Base-by-base conservation (phyloP, 192 early-diverging fungal genomes). In the Coemansia sp. region DNA sequence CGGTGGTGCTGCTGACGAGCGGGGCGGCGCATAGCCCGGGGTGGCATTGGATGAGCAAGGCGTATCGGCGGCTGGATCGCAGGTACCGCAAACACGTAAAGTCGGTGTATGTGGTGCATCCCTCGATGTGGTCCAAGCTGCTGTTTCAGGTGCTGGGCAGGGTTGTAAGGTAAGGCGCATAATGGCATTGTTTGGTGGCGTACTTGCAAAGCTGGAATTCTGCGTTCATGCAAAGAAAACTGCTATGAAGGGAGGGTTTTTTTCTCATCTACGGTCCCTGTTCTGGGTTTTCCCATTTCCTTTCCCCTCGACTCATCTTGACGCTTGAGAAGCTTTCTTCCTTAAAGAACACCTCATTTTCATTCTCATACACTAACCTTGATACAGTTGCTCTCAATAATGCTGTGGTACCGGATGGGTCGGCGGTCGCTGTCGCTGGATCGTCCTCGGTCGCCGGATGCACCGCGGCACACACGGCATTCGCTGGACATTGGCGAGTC, bases 11-110 rank as follows among this genome's bases (percentile, higher is more conserved):
- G 63, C 89, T 96, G 36, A 78, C 89, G 5, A 83, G 83, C 30
- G 89, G 87, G 20, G 84, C 84, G 3, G 39, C 78, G 38, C 79
- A 90, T 61, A 81, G 79, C 25, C 91, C 92, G 19, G 76, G 81
- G 1, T 92, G 91, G 90, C 40, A 70, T 2, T 96, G 92, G 92
- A 66, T 94, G 34, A 75, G 85, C 43, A 84, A 81, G 64, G 90
- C 91, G 19, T 94, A 96, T 53, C 66, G 85, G 3, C 76, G 82
- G 10, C 55, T 96, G 20, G 82, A 83, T 34, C 60, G 91, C 64
- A 89, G 85, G 88, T 86, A 89, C 75, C 85, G 91, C 27, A 98
- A 98, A 70, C 94, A 98, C 70, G 70, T 98, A 23, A 95, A 95
- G 74, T 82, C 79, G 30, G 67, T 98, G 0, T 90, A 90, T 67